Evolutionary conservation across 1,139 yeast species (phyloP), one percentile per base, ranked within the genome.

Genomic region (Saccharomycopsis hybrid): DNA sequence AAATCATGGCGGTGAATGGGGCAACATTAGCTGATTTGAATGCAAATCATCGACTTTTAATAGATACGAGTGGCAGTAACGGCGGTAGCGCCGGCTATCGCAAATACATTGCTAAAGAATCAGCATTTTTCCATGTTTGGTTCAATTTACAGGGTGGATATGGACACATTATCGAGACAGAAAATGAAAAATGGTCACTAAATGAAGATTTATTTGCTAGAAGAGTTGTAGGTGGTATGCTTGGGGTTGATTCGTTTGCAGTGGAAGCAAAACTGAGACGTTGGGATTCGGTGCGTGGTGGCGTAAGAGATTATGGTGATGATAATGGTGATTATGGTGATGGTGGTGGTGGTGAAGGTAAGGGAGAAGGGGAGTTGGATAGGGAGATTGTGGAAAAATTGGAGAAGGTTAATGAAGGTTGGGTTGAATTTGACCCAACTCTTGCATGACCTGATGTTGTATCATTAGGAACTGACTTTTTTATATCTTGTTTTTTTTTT

Each of bases 51-150:
- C 62, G 64, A 43, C 41, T 58, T 1, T 57, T 72, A 4, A 65
- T 75, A 27, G 66, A 69, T 41, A 68, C 73, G 0, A 31, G 31
- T 28, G 11, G 11, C 4, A 25, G n/a, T 3, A 40, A 41, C 18
- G 27, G 9, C 25, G 42, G 55, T 2, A 58, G 59, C 33, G 60
- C 58, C 37, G 69, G 69, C 3, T 69, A 73, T 50, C 61, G 69
- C 25, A 56, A 61, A 9, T 59, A 65, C n/a, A 66, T 75, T 40
- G 75, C 76, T 2, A 66, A 71, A 48, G 74, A 74, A 50, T 71
- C 77, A 3, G 75, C 77, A 1, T 75, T 67, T 56, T 74, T 72
- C 57, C 80, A 75, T 56, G 74, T 71, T 3, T 76, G 80, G 80
- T 62, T 72, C 51, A 63, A 62, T 31, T 50, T 70, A 8, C 66